A percentile compares a stretch with the other conserved stretches of the same genome.
Evolutionary conservation across 371 early-diverging fungal genomes (phyloP).

Genomic region (Circinella umbellata): DNA sequence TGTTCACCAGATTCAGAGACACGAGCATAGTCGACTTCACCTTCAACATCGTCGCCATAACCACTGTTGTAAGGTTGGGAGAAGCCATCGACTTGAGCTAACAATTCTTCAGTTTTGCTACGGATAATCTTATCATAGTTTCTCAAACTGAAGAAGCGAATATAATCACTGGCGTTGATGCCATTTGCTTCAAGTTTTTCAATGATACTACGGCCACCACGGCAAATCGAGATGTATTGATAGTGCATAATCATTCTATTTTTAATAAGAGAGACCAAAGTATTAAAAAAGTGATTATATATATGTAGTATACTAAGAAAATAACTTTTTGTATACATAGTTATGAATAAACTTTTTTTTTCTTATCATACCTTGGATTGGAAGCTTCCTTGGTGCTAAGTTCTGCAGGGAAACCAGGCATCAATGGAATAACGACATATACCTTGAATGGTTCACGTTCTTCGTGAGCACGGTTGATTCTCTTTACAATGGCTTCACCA

Average conservation of each 20-base stretch:
- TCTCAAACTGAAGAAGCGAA: conserved; percentile 73
- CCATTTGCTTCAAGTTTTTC: conserved; percentile 53
- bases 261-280: no score
- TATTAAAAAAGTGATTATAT: background rate
- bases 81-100: conserved; percentile 46
- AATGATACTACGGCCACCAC: conserved; percentile 69
- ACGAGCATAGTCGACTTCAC: conserved; percentile 22
- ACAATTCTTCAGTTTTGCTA: conserved; percentile 37
- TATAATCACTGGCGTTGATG: conserved; percentile 67
- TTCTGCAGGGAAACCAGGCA: conserved; percentile 92
- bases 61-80: conserved; percentile 16
- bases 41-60: conserved; percentile 10
- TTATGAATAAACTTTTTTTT: background rate
- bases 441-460: conserved; percentile 76
- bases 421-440: conserved; percentile 87
- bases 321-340: background rate
- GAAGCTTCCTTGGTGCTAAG: conserved; percentile 77
- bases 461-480: conserved; percentile 78
- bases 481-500: conserved; percentile 78
- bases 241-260: conserved; percentile 70
- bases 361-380: conserved; percentile 46
- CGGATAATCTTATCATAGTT: conserved; percentile 64
- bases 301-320: background rate
- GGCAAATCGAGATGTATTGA: conserved; percentile 76
- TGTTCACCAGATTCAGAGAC: conserved; percentile 28